A percentile compares a stretch with the other conserved stretches of the same genome.
phyloP scores from a whole-genome alignment of 2,329 filamentous ascomycete species.

The Cercospora canescens region DNA sequence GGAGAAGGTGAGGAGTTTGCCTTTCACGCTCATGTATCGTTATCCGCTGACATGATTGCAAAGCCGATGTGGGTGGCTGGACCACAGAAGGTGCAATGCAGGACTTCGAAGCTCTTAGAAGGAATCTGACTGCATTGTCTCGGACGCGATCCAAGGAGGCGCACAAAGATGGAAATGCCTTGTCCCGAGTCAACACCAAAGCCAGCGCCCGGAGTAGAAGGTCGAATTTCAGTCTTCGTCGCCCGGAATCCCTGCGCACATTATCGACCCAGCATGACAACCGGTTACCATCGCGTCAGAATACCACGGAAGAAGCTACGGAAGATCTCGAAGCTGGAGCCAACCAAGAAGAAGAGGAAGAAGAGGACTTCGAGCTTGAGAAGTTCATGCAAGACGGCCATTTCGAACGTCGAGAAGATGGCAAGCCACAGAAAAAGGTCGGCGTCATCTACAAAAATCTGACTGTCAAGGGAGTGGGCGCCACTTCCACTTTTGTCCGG shows the following conservation, averaged over 20 bases:
- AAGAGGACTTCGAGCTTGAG: constrained; percentile 63
- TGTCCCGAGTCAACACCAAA: constrained; percentile 27
- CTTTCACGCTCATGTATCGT: too few species aligned
- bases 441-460: constrained; percentile 76
- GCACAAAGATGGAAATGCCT: constrained; percentile 21
- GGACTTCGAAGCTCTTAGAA: constrained; percentile 59
- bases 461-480: constrained; percentile 70
- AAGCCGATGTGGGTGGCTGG: constrained; percentile 53
- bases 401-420: constrained; percentile 70
- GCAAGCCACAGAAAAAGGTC: constrained; percentile 71
- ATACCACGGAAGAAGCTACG: constrained; percentile 12
- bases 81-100: constrained; percentile 57
- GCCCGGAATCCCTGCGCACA: constrained; percentile 7
- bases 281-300: constrained; percentile 26
- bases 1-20: constrained; percentile 51
- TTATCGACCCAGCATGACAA: constrained; percentile 16
- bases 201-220: constrained; percentile 22
- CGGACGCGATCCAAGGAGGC: constrained; percentile 41
- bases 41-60: not conserved
- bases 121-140: constrained; percentile 56
- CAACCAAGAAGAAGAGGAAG: constrained; percentile 45
- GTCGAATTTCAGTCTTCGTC: constrained; percentile 17
- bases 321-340: constrained; percentile 45
- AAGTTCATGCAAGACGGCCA: constrained; percentile 73
- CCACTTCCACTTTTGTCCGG: constrained; percentile 66